Evolutionary conservation across 2,329 filamentous ascomycete genomes (phyloP).

Genomic region (Neoscytalidium dimidiatum): DNA sequence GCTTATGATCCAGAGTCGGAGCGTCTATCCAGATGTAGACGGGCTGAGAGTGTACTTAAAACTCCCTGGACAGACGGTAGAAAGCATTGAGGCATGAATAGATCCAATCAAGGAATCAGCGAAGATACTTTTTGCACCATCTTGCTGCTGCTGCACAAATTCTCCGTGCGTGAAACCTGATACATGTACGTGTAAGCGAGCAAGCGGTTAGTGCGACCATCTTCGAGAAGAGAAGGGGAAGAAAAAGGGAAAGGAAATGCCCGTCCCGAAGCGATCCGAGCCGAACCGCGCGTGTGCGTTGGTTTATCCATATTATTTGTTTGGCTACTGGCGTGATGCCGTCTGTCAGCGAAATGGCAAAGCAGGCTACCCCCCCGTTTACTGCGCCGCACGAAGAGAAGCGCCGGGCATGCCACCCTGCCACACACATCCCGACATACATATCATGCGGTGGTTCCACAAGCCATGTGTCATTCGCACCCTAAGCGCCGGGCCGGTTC

Average conservation of each 20-base stretch:
- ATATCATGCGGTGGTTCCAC: slow-evolving; percentile 6
- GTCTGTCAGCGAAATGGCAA: neutral
- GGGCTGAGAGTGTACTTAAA: too few relatives aligned
- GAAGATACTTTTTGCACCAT: too few relatives aligned
- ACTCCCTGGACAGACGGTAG: too few relatives aligned
- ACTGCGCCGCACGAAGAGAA: neutral
- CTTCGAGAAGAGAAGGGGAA: neutral
- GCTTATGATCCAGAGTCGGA: neutral
- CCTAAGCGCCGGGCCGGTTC: neutral
- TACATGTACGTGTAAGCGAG: neutral
- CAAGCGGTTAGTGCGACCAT: neutral
- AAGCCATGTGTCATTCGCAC: slow-evolving; percentile 4
- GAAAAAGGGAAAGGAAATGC: neutral
- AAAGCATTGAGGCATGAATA: too few relatives aligned
- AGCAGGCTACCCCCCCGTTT: neutral
- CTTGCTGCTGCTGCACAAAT: too few relatives aligned
- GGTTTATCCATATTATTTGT: neutral
- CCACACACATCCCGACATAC: neutral
- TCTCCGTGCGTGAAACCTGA: too few relatives aligned
- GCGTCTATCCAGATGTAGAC: too few relatives aligned
- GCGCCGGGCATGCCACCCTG: neutral
- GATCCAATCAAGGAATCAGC: too few relatives aligned
- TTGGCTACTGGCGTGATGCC: neutral
- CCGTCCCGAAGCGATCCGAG: neutral
- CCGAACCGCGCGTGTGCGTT: neutral